These are phyloP conservation scores for Aspergillus viridinutans DNA, from an alignment of 2,329 filamentous ascomycete species.

Conservation along the genomic window DNA sequence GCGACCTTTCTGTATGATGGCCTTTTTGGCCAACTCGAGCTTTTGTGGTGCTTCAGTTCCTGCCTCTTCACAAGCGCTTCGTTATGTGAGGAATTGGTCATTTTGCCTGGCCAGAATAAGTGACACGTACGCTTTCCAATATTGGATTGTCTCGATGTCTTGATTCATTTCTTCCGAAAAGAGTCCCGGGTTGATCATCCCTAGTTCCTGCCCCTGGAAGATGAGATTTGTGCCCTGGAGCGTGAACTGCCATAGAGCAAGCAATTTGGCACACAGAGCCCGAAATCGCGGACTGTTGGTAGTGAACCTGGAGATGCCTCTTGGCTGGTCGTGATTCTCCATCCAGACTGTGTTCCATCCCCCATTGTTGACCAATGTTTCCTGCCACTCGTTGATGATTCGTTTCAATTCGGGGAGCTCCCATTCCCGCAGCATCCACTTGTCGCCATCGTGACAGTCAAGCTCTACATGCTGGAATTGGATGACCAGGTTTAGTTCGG, in stretches of 20 bases:
- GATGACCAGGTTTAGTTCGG: conserved; percentile 41
- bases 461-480: conserved; percentile 36
- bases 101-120: neutral
- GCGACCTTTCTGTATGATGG: conserved; percentile 26
- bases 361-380: conserved; percentile 47
- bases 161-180: conserved; percentile 48
- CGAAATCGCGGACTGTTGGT: conserved; percentile 36
- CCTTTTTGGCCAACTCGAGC: conserved; percentile 20
- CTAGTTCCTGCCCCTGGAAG: conserved; percentile 50
- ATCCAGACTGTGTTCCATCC: conserved; percentile 60
- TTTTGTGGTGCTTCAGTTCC: conserved; percentile 15
- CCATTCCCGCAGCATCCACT: conserved; percentile 35
- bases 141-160: conserved; percentile 50
- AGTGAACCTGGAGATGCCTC: conserved; percentile 20
- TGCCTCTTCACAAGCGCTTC: conserved; percentile 16
- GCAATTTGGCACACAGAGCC: conserved; percentile 12
- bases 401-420: conserved; percentile 39
- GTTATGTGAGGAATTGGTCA: neutral
- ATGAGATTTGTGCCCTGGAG: conserved; percentile 51
- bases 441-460: conserved; percentile 21
- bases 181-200: conserved; percentile 46
- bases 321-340: conserved; percentile 60
- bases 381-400: conserved; percentile 45
- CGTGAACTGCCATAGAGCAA: conserved; percentile 47
- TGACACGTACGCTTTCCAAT: conserved; percentile 38